Base-by-base conservation (phyloP, 83 land plant species). In the Larix sibirica region DNA sequence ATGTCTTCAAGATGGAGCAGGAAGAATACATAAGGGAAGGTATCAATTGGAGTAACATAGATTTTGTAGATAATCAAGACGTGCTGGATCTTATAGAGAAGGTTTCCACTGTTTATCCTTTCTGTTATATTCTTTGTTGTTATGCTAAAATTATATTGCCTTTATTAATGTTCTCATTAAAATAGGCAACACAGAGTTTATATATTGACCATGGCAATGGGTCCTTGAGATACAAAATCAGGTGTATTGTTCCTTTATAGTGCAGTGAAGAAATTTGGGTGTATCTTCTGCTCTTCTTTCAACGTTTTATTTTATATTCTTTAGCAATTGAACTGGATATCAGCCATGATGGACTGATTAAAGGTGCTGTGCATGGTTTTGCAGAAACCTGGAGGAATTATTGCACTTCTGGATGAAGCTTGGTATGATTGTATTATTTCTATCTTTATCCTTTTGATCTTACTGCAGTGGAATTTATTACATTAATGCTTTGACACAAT, bases 51-150 rank as follows among this genome's bases (percentile, higher is more conserved):
- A 96, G 99, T 85, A 95, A 95, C 81, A 93, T 96, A 23, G 95
- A 96, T 70, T 96, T 96, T 85, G 96, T 96, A 4, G 99, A 96
- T 83, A 96, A 96, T 71, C 99, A 96, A 87, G 99, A 96, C 88
- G 98, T 96, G 6, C 65, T 96, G 79, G 98, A 96, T 80, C 92
- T 93, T 18, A 93, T 96, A 77, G 98, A 93, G 68, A 95, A 92
- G 96, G 99, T 95, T 83, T 33, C 50, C n/a, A 70, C 1, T 17
- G 17, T 38, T 70, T 21, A 8, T 13, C 47, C 16, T 74, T 80
- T 63, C 2, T 66, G 69, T 66, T 28, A 20, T 74, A 54, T 44
- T 74, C 24, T 74, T 74, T 8, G 10, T n/a, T 21, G 10, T 74
- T 44, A 42, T 20, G 24, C 56, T 74, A 21, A 50, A 50, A 21